phyloP scores from a whole-genome alignment of 2,329 filamentous ascomycete genomes.

The Sporothrix sp. region DNA sequence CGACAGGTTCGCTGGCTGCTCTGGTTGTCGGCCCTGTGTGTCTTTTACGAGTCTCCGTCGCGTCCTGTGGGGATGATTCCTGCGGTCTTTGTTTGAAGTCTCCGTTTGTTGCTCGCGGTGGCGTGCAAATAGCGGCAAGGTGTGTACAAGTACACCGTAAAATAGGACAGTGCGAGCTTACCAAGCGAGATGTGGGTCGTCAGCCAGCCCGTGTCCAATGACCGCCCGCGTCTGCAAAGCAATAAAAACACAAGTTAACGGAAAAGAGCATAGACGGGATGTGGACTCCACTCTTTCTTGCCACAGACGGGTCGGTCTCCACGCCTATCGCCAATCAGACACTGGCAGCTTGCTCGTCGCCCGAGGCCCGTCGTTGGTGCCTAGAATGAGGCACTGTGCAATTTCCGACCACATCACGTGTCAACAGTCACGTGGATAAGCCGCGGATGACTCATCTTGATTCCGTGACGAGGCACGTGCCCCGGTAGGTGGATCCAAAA shows the following conservation, averaged over 20 bases:
- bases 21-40: too few species aligned
- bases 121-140: not conserved
- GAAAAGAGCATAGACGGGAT: not conserved
- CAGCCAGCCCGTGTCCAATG: not conserved
- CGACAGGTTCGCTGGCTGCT: too few species aligned
- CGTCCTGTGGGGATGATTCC: too few species aligned
- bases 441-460: not conserved
- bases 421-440: not conserved
- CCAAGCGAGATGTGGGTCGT: not conserved
- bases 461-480: constrained; percentile 1
- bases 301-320: too few species aligned
- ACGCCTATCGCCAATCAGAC: constrained; percentile 3
- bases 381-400: not conserved
- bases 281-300: not conserved
- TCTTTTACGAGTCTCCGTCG: too few species aligned
- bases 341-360: not conserved
- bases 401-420: constrained; percentile 3
- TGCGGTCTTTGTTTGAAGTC: not conserved
- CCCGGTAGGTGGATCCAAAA: not conserved
- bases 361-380: constrained; percentile 5
- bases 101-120: not conserved
- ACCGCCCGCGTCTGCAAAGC: not conserved
- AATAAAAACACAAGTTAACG: constrained; percentile 4
- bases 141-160: not conserved
- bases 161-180: not conserved